Evolutionary conservation across 495 filamentous ascomycete genomes (phyloP), one percentile per base, ranked within the genome.

Genomic region (Lichina pygmaea): DNA sequence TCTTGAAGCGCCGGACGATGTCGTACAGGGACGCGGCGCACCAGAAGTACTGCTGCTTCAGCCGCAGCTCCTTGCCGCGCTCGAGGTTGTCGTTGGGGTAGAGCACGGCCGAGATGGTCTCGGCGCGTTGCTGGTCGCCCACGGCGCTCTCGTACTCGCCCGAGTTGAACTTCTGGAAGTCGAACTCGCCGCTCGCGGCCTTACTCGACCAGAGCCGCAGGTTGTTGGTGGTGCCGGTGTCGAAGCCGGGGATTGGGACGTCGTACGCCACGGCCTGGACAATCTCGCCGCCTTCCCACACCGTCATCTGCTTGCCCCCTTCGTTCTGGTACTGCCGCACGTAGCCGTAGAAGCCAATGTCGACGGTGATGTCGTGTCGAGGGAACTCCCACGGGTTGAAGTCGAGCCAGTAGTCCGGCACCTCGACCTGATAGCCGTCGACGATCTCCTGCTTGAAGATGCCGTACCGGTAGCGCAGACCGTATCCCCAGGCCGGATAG

Each of bases 41-140:
- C 89, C 89, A 97, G 66, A 97, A 97, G 67, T 97, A 97, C 59
- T 97, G 89, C 57, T 97, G 89, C 69, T 95, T 97, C 55, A 97
- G 65, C 45, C 89, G 79, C 46, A 97, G 77, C 62, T 97, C 89
- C 60, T 97, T 97, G 44, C 89, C 89, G 49, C 81, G 77, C 46
- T 93, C 86, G 32, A 97, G 70, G 57, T 93, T 95, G 57, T 97
- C 89, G 56, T 97, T 97, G 6, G 89, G 89, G 53, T 97, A 97
- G 16, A 97, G 65, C 33, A 97, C 89, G 9, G 91, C 91, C 36
- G 85, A 93, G 59, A 97, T 95, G 40, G 91, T 94, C 65, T 97
- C 89, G 3, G 89, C 89, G 13, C 75, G 73, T 60, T 97, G 89
- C 57, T 94, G 84, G 55, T 95, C 91, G 8, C 78, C 81, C 16